Conservation (phyloP, 306 rosid genomes). For the Acacia melanoxylon region DNA sequence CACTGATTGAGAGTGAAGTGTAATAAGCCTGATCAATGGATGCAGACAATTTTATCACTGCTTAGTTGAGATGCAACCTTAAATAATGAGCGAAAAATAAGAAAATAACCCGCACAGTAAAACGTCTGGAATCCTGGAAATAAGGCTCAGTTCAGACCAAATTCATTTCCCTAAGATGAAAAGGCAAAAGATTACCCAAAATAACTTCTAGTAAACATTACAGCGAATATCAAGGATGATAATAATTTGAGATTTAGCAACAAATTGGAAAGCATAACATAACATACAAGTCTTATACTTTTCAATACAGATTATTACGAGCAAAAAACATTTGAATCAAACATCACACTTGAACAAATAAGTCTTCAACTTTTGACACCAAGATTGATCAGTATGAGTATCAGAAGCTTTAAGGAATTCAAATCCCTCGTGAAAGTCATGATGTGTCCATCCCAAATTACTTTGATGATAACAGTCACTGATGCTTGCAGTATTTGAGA, state of each 20-base stretch:
- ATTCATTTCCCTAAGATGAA: neutral
- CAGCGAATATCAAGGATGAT: neutral
- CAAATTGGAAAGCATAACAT: neutral
- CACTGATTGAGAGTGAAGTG: too few species aligned
- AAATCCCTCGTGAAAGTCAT: neutral
- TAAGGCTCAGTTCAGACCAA: neutral
- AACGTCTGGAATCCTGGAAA: neutral
- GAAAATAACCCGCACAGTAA: too few species aligned
- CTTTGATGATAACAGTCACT: rapidly evolving
- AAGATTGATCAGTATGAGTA: neutral
- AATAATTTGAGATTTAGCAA: neutral
- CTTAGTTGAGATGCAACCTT: neutral
- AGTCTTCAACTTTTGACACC: neutral
- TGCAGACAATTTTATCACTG: neutral
- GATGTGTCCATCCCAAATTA: too few species aligned
- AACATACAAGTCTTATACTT: neutral
- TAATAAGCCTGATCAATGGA: neutral
- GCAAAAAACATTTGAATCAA: neutral
- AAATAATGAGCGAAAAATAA: too few species aligned
- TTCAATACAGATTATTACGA: neutral
- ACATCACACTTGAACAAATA: neutral
- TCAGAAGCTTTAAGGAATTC: neutral
- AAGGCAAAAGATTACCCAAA: neutral
- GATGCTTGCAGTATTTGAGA: too few species aligned
- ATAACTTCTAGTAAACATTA: neutral